Percentiles rank a stretch among this genome's conserved stretches.
phyloP scores from a whole-genome alignment of 176 grass and related monocot genomes.

The Panicum miliaceum region DNA sequence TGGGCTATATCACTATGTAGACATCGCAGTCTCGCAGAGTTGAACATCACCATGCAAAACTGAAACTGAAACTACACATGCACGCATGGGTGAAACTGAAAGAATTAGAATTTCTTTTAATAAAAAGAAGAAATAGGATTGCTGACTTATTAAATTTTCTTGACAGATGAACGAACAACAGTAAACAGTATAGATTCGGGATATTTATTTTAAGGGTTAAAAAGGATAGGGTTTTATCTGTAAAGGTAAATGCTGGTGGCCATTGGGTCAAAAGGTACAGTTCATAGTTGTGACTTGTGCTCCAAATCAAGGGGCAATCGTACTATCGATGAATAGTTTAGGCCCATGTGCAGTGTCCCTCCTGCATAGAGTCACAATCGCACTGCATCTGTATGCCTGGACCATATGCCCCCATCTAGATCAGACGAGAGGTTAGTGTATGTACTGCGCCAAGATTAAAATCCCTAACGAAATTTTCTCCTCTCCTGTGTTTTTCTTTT shows the following conservation, averaged over 20 bases:
- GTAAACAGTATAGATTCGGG: background rate
- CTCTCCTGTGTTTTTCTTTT: background rate
- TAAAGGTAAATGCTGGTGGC: background rate
- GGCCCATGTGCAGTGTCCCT: constrained; percentile 7
- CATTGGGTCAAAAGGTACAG: constrained; percentile 3
- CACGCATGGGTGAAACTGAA: background rate
- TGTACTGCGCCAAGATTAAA: background rate
- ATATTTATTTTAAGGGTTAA: background rate
- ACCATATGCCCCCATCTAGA: background rate
- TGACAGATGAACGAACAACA: too few relatives aligned
- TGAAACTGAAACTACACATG: background rate
- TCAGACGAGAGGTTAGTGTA: background rate
- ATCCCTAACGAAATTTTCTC: background rate
- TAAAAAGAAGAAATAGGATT: background rate
- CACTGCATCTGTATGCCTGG: background rate
- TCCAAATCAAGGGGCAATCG: background rate
- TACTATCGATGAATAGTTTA: background rate
- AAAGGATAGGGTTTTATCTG: background rate
- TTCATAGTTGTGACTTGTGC: background rate
- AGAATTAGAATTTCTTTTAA: background rate
- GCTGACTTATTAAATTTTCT: background rate
- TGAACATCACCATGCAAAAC: background rate
- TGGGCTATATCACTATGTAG: background rate
- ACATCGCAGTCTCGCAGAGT: background rate
- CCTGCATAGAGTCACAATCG: background rate